Base-by-base conservation (phyloP, 345 rosid species). In the Gossypium mustelinum region DNA sequence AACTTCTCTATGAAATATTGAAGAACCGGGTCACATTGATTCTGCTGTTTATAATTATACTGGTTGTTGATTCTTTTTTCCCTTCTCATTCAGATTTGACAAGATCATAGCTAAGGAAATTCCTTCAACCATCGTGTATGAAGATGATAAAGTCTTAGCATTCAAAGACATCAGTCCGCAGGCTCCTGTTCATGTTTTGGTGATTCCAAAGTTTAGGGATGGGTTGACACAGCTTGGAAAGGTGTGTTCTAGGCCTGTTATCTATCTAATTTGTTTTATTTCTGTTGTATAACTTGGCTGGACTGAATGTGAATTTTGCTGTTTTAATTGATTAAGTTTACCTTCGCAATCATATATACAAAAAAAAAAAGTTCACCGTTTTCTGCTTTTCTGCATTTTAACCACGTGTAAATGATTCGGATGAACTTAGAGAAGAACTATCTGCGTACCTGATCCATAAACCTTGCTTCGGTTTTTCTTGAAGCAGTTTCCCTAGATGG, bases 181-280 rank as follows among this genome's bases (percentile, higher is more conserved):
- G 69, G 99, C 99, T 73, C 97, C 97, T n/a, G 93, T 86, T 64
- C 99, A 95, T 79, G 93, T 95, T 84, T 27, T 95, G 68, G 84
- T 95, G 55, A 90, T 95, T 70, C 99, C 98, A 6, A 93, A 93
- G 85, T 27, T 83, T 61, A 87, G 92, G 83, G 93, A 93, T 82
- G 98, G 97, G 57, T 84, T 95, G 75, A 88, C 97, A 22, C 79
- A 75, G 79, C 91, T 91, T 9, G 83, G 92, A 2, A 91, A 91
- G 89, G 99, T 95, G 66, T 60, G 54, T 29, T 25, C 48, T 22
- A 6, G 24, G 57, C 12, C 73, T 66, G 17, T 56, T 52, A 10
- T 27, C 29, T 59, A 13, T 57, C 17, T n/a, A 55, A n/a, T 14
- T 58, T 43, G 67, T 62, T 62, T 25, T 34, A 52, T 41, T 34